Percentiles rank a stretch among this genome's conserved stretches.
phyloP scores from a whole-genome alignment of 1,139 yeast species.

The Suhomyces kunorum region DNA sequence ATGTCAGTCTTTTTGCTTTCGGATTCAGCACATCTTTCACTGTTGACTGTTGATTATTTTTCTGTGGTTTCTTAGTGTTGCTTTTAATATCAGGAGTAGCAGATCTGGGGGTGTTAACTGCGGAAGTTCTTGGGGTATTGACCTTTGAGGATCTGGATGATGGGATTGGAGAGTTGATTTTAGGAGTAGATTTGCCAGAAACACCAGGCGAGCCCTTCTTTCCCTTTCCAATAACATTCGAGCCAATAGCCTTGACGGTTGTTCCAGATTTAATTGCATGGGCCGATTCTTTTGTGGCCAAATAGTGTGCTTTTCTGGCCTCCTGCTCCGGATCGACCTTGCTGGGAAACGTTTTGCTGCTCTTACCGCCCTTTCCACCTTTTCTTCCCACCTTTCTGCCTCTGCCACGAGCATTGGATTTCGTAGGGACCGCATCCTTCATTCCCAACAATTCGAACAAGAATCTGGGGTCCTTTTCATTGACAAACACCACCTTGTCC shows the following conservation, averaged over 20 bases:
- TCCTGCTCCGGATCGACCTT: slow-evolving; percentile 35
- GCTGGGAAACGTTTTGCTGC: too few relatives aligned
- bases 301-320: slow-evolving; percentile 43
- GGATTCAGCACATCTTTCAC: neutral
- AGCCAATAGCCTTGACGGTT: slow-evolving; percentile 47
- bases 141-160: slow-evolving; percentile 1
- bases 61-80: neutral
- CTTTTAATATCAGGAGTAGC: slow-evolving; percentile 6
- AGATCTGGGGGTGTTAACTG: slow-evolving; percentile 8
- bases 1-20: neutral
- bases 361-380: too few relatives aligned
- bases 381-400: slow-evolving; percentile 12
- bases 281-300: slow-evolving; percentile 34
- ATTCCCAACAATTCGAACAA: slow-evolving; percentile 51
- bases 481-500: slow-evolving; percentile 29
- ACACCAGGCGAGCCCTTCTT: too few relatives aligned
- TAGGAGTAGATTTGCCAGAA: neutral
- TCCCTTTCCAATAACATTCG: slow-evolving; percentile 12
- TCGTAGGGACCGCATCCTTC: slow-evolving; percentile 38
- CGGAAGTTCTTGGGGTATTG: slow-evolving; percentile 7
- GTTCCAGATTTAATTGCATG: slow-evolving; percentile 41
- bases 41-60: neutral
- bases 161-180: neutral
- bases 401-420: slow-evolving; percentile 18
- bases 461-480: slow-evolving; percentile 52